Conservation (phyloP, 371 early-diverging fungal genomes). For the Rhizopus stolonifer region DNA sequence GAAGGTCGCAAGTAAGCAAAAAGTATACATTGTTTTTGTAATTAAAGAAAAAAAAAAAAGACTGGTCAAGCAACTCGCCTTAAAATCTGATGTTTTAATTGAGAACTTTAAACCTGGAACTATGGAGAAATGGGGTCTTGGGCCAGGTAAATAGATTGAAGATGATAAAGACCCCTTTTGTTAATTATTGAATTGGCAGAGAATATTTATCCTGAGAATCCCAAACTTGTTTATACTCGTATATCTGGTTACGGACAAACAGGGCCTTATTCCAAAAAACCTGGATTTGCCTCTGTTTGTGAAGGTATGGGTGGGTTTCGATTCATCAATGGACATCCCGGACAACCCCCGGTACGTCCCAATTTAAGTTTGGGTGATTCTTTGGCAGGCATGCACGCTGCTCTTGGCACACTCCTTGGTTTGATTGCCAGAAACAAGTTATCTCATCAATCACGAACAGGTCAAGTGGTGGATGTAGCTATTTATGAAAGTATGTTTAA, state of each 20-base stretch:
- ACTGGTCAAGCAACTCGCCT: slow-evolving; percentile 44
- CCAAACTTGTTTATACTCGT: slow-evolving; percentile 50
- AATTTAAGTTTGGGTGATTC: slow-evolving; percentile 60
- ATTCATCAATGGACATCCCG: slow-evolving; percentile 51
- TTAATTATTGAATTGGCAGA: slow-evolving; percentile 16
- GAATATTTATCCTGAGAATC: slow-evolving; percentile 43
- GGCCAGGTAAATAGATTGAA: slow-evolving; percentile 39
- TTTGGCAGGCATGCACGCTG: slow-evolving; percentile 57
- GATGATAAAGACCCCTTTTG: neutral
- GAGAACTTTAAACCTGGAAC: slow-evolving; percentile 62
- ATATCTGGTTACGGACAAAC: slow-evolving; percentile 59
- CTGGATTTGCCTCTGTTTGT: slow-evolving; percentile 60
- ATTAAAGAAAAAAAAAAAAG: slow-evolving; percentile 13
- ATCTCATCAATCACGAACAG: slow-evolving; percentile 19
- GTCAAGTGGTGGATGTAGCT: slow-evolving; percentile 60
- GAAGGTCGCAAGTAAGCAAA: slow-evolving; percentile 45
- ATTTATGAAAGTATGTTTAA: slow-evolving; percentile 57
- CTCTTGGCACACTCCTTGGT: slow-evolving; percentile 45
- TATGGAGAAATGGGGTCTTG: slow-evolving; percentile 65
- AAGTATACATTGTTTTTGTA: neutral
- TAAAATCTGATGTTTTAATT: slow-evolving; percentile 52
- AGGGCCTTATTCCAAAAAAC: slow-evolving; percentile 52
- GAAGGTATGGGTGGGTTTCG: slow-evolving; percentile 61
- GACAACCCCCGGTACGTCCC: slow-evolving; percentile 52
- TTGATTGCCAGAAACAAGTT: slow-evolving; percentile 45